These are phyloP conservation scores for Raddia guianensis DNA, from an alignment of 176 grass and related monocot genomes.

Conservation along the genomic window DNA sequence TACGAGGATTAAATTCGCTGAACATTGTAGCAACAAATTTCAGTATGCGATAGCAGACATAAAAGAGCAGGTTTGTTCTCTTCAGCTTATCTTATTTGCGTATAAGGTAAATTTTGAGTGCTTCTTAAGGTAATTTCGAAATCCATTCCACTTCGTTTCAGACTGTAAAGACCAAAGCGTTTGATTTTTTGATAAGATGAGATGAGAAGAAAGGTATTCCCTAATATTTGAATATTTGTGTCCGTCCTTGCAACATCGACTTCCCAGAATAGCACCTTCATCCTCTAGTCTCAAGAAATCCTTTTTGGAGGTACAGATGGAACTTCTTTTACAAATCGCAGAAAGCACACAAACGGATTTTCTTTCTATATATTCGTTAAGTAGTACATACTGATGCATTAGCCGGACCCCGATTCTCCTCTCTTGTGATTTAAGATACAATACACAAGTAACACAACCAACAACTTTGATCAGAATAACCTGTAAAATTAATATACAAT, in stretches of 20 bases:
- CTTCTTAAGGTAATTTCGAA: no score
- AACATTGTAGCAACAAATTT: background rate
- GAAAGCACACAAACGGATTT: background rate
- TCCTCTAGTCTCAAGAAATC: background rate
- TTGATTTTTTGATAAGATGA: no score
- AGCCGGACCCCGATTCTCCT: background rate
- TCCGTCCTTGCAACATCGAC: background rate
- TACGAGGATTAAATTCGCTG: background rate
- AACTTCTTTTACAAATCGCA: background rate
- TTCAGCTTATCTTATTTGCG: no score
- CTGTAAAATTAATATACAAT: conserved; percentile 34
- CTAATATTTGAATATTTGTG: background rate
- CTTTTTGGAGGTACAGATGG: background rate
- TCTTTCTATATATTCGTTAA: background rate
- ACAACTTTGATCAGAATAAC: background rate
- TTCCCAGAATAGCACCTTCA: background rate
- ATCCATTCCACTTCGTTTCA: no score
- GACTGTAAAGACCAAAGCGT: no score
- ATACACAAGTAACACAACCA: background rate
- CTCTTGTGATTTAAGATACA: background rate
- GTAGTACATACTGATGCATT: background rate
- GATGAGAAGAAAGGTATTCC: no score
- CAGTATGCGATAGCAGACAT: background rate
- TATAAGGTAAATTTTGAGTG: no score
- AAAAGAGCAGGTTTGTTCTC: background rate